Conservation (phyloP, 139 green algal genomes). For the Cymbomonas tetramitiformis region DNA sequence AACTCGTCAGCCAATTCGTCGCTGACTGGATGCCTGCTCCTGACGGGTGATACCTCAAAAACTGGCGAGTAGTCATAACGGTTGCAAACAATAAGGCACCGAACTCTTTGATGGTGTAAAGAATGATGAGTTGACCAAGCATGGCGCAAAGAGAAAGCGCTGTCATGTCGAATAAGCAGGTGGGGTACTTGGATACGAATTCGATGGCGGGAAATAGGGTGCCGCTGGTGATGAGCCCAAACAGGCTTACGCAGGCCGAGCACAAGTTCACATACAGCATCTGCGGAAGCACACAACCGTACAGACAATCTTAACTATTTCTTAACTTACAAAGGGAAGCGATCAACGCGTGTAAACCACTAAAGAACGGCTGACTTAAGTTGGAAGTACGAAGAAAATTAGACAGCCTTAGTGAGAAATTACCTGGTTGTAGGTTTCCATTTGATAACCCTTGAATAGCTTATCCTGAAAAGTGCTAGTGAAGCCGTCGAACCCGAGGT, state of each 20-base stretch:
- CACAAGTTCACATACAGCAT: conserved; percentile 52
- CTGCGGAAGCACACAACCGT: too few species aligned
- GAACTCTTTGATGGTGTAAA: conserved; percentile 57
- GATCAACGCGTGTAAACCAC: too few species aligned
- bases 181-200: conserved; percentile 46
- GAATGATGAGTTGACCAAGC: conserved; percentile 61
- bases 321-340: too few species aligned
- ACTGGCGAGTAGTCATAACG: conserved; percentile 79
- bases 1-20: too few species aligned
- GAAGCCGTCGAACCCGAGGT: conserved; percentile 65
- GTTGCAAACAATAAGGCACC: conserved; percentile 76
- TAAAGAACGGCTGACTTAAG: too few species aligned
- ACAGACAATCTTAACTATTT: too few species aligned
- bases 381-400: too few species aligned
- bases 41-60: too few species aligned
- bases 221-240: conserved; percentile 35
- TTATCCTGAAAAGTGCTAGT: conserved; percentile 92
- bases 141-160: conserved; percentile 37
- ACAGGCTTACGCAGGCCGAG: conserved; percentile 34
- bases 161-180: conserved; percentile 36
- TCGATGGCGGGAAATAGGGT: conserved; percentile 39
- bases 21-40: too few species aligned
- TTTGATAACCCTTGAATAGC: conserved; percentile 83
- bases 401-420: too few species aligned
- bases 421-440: conserved; percentile 68